Base-by-base conservation (phyloP, 148 eudicot genomes). In the Vaccinium myrtillus region DNA sequence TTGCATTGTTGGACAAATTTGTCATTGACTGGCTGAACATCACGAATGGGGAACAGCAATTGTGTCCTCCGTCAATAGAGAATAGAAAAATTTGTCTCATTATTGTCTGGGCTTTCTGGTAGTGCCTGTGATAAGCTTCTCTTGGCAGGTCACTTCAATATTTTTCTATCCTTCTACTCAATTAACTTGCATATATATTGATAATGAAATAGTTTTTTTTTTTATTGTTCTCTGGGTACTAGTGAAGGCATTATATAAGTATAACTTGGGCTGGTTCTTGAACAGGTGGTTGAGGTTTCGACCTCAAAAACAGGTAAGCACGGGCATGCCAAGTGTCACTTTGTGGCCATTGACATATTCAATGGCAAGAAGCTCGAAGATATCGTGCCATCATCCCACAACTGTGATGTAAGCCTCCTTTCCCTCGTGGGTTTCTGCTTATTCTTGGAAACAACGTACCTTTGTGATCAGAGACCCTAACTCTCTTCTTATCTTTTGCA, bases 251-350 rank as follows among this genome's bases (percentile, higher is more conserved):
- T 21, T 9, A 8, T n/a, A 30, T 79, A 16, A 32, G 32, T 0
- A 36, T 79, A 61, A 21, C 19, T 30, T 16, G 25, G 59, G 49
- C 51, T 54, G 50, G 39, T 82, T 48, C 36, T 39, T 59, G 32
- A 78, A 85, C 83, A 91, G 91, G 92, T 91, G 75, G 92, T 91
- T 39, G 92, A 91, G 87, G 92, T 91, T 77, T 91, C 92, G 65
- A 91, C 92, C 36, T 91, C 92, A 53, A 91, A 91, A 85, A 91
- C 92, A 3, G 92, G 92, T 36, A 91, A 89, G 89, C 92, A 91
- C 58, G 92, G 92, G 5, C 92, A 91, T 74, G 92, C 92, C 9
- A 91, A 91, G 83, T 91, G 92, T 87, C 92, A 91, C 87, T 91
- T 91, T 87, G 92, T 91, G 55, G 92, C 67, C 15, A 89, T 91